phyloP scores from a whole-genome alignment of 2,329 filamentous ascomycete genomes.

The Penicillium frequentans region DNA sequence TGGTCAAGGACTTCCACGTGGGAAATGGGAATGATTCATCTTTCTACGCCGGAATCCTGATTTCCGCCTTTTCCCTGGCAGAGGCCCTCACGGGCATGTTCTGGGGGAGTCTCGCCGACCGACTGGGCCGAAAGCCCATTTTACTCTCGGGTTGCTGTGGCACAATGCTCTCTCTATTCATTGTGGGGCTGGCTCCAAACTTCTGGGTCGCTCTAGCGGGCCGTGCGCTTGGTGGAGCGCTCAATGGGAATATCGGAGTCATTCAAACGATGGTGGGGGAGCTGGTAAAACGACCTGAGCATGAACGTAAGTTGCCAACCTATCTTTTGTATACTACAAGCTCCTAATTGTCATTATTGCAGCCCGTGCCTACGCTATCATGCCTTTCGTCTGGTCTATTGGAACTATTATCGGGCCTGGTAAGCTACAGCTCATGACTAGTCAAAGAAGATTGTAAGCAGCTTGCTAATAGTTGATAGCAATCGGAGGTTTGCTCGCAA shows the following conservation, averaged over 20 bases:
- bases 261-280: constrained; percentile 94
- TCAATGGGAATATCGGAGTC: constrained; percentile 90
- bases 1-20: constrained; percentile 74
- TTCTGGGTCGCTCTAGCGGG: constrained; percentile 81
- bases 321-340: neutral
- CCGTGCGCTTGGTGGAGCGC: constrained; percentile 72
- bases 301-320: constrained; percentile 67
- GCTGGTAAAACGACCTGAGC: constrained; percentile 76
- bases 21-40: constrained; percentile 73
- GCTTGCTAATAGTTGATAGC: constrained; percentile 43
- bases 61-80: constrained; percentile 79
- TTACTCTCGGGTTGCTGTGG: constrained; percentile 78
- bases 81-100: constrained; percentile 84
- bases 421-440: constrained; percentile 11
- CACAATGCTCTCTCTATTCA: constrained; percentile 77
- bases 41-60: constrained; percentile 84
- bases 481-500: constrained; percentile 82
- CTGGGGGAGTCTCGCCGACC: constrained; percentile 82
- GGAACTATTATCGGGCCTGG: constrained; percentile 82
- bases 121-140: constrained; percentile 80
- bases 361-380: constrained; percentile 84
- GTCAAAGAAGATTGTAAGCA: neutral
- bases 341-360: neutral
- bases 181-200: constrained; percentile 79
- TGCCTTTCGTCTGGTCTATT: constrained; percentile 93